Percentiles rank a stretch among this genome's conserved stretches.
These are phyloP conservation scores for Candida sp. DNA, from an alignment of 1,139 yeast species.

Conservation along the genomic window DNA sequence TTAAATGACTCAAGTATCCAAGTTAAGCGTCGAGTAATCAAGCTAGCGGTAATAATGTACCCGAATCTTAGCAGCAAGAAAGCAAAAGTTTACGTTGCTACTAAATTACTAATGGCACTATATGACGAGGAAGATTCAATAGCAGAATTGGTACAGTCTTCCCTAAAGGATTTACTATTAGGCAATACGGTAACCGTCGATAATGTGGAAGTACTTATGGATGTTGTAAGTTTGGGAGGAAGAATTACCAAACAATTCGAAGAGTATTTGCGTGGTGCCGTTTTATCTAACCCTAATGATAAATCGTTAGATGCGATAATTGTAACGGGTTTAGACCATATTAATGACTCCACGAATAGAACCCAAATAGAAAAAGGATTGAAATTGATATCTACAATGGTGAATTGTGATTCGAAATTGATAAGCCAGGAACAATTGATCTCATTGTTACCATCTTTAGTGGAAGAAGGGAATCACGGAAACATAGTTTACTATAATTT, in stretches of 20 bases:
- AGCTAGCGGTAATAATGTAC: conserved; percentile 50
- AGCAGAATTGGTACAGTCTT: conserved; percentile 38
- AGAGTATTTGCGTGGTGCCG: conserved; percentile 27
- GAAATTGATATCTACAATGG: conserved; percentile 50
- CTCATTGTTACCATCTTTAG: conserved; percentile 56
- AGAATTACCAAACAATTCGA: conserved; percentile 40
- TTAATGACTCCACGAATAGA: conserved; percentile 15
- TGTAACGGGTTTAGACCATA: conserved; percentile 16
- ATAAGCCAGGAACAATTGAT: conserved; percentile 64
- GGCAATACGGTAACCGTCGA: conserved; percentile 9
- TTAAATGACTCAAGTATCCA: conserved; percentile 58
- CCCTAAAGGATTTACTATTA: conserved; percentile 48
- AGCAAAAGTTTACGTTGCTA: conserved; percentile 43
- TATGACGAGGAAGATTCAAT: conserved; percentile 72
- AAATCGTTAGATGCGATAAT: conserved; percentile 1
- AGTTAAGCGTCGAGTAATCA: conserved; percentile 63
- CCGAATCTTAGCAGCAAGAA: conserved; percentile 20
- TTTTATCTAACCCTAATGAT: conserved; percentile 23
- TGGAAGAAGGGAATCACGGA: conserved; percentile 39
- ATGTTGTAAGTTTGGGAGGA: conserved; percentile 29
- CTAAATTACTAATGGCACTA: conserved; percentile 48
- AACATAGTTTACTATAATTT: conserved; percentile 44
- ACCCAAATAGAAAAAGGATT: conserved; percentile 30
- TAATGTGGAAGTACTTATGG: conserved; percentile 27
- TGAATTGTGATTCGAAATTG: conserved; percentile 46